A percentile compares a stretch with the other conserved stretches of the same genome.
Evolutionary conservation across 371 early-diverging fungal genomes (phyloP).

Genomic region (Lichtheimia ramosa): DNA sequence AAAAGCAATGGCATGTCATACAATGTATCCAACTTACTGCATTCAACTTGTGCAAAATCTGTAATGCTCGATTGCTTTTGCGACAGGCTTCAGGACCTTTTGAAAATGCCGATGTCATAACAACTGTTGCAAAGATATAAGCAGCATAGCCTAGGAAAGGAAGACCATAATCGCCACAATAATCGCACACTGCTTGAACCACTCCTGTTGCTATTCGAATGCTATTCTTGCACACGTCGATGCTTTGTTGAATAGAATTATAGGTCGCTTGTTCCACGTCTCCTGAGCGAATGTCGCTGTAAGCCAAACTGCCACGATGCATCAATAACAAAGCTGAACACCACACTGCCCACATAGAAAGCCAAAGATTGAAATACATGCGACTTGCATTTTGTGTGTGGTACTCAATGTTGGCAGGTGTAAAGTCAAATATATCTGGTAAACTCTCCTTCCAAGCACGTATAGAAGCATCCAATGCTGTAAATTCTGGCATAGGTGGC

Average conservation of each 20-base stretch:
- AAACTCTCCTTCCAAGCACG: slow-evolving; percentile 30
- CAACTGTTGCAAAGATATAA: slow-evolving; percentile 43
- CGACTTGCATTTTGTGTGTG: slow-evolving; percentile 30
- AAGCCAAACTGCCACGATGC: slow-evolving; percentile 47
- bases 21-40: background rate
- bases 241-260: slow-evolving; percentile 25
- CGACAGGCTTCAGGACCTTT: slow-evolving; percentile 26
- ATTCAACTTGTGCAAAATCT: slow-evolving; percentile 24
- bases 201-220: slow-evolving; percentile 33
- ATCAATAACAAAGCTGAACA: slow-evolving; percentile 36
- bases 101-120: slow-evolving; percentile 45
- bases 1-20: no score
- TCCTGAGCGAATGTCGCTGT: slow-evolving; percentile 22
- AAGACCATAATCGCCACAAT: slow-evolving; percentile 32
- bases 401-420: slow-evolving; percentile 16
- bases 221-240: slow-evolving; percentile 26
- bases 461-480: slow-evolving; percentile 36
- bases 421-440: slow-evolving; percentile 32
- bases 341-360: slow-evolving; percentile 38
- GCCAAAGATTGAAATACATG: slow-evolving; percentile 40
- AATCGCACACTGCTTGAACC: slow-evolving; percentile 26
- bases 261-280: slow-evolving; percentile 13
- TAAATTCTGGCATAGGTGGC: slow-evolving; percentile 54
- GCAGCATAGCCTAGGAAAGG: slow-evolving; percentile 46
- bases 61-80: slow-evolving; percentile 30